Evolutionary conservation across 768 basidiomycete genomes (phyloP).

Genomic region (Neoboletus subvelutipes): DNA sequence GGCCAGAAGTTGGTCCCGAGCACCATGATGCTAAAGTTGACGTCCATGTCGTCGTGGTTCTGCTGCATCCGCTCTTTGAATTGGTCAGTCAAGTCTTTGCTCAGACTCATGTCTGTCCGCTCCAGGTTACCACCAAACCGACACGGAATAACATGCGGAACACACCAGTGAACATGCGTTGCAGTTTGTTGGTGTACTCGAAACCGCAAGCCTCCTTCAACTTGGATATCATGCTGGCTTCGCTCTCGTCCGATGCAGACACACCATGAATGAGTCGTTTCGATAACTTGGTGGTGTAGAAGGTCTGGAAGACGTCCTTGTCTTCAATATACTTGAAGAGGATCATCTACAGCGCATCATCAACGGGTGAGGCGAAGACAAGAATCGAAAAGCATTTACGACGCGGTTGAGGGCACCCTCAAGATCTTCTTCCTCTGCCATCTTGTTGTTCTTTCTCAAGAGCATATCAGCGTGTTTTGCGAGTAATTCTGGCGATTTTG

Average conservation of each 20-base stretch:
- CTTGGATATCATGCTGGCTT: slow-evolving; percentile 97
- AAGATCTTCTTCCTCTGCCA: slow-evolving; percentile 87
- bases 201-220: slow-evolving; percentile 95
- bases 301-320: slow-evolving; percentile 98
- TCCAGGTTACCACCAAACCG: slow-evolving; percentile 1
- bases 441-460: slow-evolving; percentile 92
- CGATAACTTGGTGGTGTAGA: slow-evolving; percentile 92
- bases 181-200: slow-evolving; percentile 94
- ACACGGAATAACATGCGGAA: background rate
- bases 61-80: slow-evolving; percentile 94
- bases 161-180: slow-evolving; percentile 94
- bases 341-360: slow-evolving; percentile 66
- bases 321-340: slow-evolving; percentile 98
- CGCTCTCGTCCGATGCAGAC: slow-evolving; percentile 94
- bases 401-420: slow-evolving; percentile 90
- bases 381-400: slow-evolving; percentile 45
- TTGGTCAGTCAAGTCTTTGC: slow-evolving; percentile 91
- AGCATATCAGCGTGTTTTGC: slow-evolving; percentile 91
- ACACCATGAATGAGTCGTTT: slow-evolving; percentile 89
- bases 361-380: background rate
- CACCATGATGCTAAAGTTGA: slow-evolving; percentile 92
- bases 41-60: slow-evolving; percentile 80
- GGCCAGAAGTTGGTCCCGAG: slow-evolving; percentile 98
- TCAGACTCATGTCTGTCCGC: slow-evolving; percentile 83
- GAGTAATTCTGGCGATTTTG: slow-evolving; percentile 88